Evolutionary conservation across 2,329 filamentous ascomycete species (phyloP), one percentile per base, ranked within the genome.

Genomic region (Drechslerella dactyloides): DNA sequence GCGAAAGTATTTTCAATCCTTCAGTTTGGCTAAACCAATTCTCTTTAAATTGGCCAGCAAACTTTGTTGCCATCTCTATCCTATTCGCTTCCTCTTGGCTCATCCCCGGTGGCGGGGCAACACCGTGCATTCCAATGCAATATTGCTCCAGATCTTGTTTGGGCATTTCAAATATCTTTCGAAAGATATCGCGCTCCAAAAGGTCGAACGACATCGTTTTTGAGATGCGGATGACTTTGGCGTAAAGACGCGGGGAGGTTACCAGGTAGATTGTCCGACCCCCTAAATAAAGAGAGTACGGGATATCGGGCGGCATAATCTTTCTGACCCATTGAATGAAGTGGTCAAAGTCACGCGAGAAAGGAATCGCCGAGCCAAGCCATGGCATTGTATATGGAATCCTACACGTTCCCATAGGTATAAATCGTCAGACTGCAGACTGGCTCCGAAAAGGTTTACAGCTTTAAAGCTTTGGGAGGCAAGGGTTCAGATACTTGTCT

Each of bases 191-290:
- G 19, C 51, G 65, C 21, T 69, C 65, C 24, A 69, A 57, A 17
- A 69, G 58, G 17, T 69, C 65, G 13, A 69, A 69, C 4, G 65
- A 69, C 57, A 69, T 62, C 7, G 42, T 69, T 24, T 69, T 69
- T 1, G 65, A 57, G 7, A 62, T 62, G 2, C 65, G 65, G 13
- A 69, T 56, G 10, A 62, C 37, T 42, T 69, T 69, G 15, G 65
- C 42, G 46, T 69, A 69, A 3, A 69, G 27, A 7, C 65, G 65
- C 30, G 65, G 65, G 3, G 65, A 62, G 1, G 52, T 69, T 19
- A 69, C 62, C 3, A 62, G 21, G 52, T 69, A 69, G 1, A 69
- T 44, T 17, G 65, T 69, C 19, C 56, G 57, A 17, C 65, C 65
- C 1, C 65, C 65, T 33, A 58, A 21, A n/a, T 57, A 62, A 1